Evolutionary conservation across 768 basidiomycete species (phyloP).

Genomic region (Collybia nuda): DNA sequence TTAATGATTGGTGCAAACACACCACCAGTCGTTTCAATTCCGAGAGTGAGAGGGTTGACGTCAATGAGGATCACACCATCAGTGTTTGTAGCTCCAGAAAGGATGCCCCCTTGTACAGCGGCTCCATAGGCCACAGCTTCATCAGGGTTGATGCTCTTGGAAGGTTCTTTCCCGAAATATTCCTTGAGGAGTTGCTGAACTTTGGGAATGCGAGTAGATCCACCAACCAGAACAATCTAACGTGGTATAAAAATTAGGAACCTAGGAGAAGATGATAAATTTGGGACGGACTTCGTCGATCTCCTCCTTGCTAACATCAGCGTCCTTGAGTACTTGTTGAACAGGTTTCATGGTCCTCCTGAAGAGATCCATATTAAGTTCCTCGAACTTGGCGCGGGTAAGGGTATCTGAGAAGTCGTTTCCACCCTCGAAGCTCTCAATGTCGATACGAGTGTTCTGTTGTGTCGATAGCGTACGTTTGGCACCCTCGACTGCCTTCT

Average conservation of each 20-base stretch:
- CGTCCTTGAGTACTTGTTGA: constrained; percentile 81
- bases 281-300: constrained; percentile 56
- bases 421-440: constrained; percentile 69
- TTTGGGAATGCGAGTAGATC: constrained; percentile 73
- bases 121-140: constrained; percentile 77
- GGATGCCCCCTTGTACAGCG: constrained; percentile 66
- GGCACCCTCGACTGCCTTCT: constrained; percentile 71
- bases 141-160: constrained; percentile 68
- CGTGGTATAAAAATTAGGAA: too few relatives aligned
- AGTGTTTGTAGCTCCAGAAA: constrained; percentile 58
- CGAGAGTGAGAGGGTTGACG: constrained; percentile 52
- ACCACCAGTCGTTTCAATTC: constrained; percentile 68
- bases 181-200: constrained; percentile 65
- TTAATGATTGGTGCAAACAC: constrained; percentile 56
- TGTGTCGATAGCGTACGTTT: constrained; percentile 64
- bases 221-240: constrained; percentile 37
- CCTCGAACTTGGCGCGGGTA: constrained; percentile 84
- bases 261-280: background rate
- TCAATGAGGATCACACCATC: constrained; percentile 55
- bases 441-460: constrained; percentile 54
- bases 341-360: constrained; percentile 84
- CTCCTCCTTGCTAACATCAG: constrained; percentile 74
- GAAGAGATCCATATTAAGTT: constrained; percentile 82
- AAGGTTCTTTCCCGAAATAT: constrained; percentile 69
- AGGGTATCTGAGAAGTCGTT: constrained; percentile 80